A percentile compares a stretch with the other conserved stretches of the same genome.
phyloP scores from a whole-genome alignment of 176 grass and related monocot genomes.

The Oryza officinalis region DNA sequence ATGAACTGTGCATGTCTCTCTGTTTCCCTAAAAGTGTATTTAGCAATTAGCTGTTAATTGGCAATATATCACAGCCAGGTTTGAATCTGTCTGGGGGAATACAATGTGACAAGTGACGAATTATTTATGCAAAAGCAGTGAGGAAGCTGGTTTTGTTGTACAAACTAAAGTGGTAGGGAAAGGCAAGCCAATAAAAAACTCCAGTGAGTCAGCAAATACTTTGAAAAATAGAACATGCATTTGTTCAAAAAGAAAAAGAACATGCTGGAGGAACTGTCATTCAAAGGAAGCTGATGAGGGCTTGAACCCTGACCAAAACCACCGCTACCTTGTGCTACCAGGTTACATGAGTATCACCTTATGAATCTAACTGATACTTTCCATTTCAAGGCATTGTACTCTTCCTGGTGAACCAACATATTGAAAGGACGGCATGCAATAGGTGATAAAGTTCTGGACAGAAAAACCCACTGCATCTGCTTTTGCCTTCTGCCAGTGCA shows the following conservation, averaged over 20 bases:
- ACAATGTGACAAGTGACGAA: conserved; percentile 6
- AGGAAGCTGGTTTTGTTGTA: not conserved
- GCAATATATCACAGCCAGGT: not conserved
- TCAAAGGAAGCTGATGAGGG: not conserved
- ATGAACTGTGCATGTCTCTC: not conserved
- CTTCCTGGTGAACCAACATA: conserved; percentile 10
- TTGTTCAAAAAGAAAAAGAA: no score
- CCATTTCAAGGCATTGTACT: conserved; percentile 5
- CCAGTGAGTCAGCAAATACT: not conserved
- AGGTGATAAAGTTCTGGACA: conserved; percentile 30
- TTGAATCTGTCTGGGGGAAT: not conserved
- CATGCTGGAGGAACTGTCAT: not conserved
- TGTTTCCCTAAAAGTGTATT: not conserved
- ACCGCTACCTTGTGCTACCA: not conserved
- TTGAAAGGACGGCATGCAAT: not conserved
- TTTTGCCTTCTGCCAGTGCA: conserved; percentile 16
- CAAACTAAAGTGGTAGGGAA: conserved; percentile 20
- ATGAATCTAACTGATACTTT: not conserved
- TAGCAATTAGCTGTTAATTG: not conserved
- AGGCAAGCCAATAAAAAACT: not conserved
- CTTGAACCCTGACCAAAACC: not conserved
- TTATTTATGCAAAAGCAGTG: conserved; percentile 13
- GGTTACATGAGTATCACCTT: not conserved
- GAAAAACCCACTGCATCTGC: conserved; percentile 9
- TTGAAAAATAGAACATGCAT: not conserved